phyloP scores from a whole-genome alignment of 441 rosid species.

The Metrosideros polymorpha region DNA sequence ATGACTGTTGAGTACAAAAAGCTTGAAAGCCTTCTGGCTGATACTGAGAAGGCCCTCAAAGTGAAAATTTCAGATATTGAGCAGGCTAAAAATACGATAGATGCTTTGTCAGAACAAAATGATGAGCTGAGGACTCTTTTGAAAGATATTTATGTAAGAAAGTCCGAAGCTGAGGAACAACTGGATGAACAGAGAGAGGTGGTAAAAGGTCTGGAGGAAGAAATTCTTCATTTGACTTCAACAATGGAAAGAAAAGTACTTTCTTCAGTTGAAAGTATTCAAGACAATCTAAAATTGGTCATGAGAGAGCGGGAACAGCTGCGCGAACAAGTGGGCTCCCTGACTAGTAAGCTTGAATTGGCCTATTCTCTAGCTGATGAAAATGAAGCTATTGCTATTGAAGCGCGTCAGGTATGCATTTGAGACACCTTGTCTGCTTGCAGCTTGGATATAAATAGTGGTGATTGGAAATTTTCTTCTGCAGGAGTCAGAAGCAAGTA shows the following conservation, averaged over 20 bases:
- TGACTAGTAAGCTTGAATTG: slow-evolving; percentile 63
- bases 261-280: slow-evolving; percentile 35
- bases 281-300: slow-evolving; percentile 42
- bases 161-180: slow-evolving; percentile 61
- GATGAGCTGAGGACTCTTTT: slow-evolving; percentile 53
- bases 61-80: slow-evolving; percentile 41
- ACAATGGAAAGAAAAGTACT: slow-evolving; percentile 37
- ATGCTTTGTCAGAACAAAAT: slow-evolving; percentile 55
- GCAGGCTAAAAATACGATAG: slow-evolving; percentile 47
- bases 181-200: slow-evolving; percentile 67
- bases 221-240: slow-evolving; percentile 51
- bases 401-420: slow-evolving; percentile 68
- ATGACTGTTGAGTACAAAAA: slow-evolving; percentile 39
- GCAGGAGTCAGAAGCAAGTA: slow-evolving; percentile 80
- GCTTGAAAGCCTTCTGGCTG: slow-evolving; percentile 39
- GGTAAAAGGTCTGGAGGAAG: slow-evolving; percentile 62
- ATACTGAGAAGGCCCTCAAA: slow-evolving; percentile 45
- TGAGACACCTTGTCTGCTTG: slow-evolving; percentile 1
- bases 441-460: not conserved
- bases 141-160: slow-evolving; percentile 57
- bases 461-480: not conserved
- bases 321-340: slow-evolving; percentile 41
- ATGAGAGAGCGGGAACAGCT: slow-evolving; percentile 55
- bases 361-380: slow-evolving; percentile 77
- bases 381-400: slow-evolving; percentile 77